These are phyloP conservation scores for Pueraria montana DNA, from an alignment of 306 rosid species.

Conservation along the genomic window DNA sequence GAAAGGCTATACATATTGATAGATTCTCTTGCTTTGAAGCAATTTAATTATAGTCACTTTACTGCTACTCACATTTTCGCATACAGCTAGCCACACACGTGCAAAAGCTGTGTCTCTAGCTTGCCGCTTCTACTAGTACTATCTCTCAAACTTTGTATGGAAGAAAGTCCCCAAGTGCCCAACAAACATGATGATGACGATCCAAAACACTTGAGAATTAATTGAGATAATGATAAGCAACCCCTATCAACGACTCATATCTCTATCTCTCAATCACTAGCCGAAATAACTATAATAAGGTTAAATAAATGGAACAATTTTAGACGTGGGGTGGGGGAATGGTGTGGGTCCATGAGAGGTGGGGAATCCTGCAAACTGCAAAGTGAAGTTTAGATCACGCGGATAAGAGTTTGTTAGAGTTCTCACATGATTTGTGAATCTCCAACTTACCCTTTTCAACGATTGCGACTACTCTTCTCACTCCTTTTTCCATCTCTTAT, in stretches of 20 bases:
- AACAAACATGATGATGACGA: neutral
- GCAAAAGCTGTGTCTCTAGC: constrained; percentile 52
- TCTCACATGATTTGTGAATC: constrained; percentile 81
- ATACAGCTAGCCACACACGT: constrained; percentile 47
- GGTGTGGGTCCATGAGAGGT: constrained; percentile 8
- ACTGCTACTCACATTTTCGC: constrained; percentile 36
- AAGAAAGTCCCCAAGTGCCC: constrained; percentile 23
- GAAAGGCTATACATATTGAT: constrained; percentile 8
- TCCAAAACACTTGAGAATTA: neutral
- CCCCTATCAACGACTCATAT: neutral
- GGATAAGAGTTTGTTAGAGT: constrained; percentile 58
- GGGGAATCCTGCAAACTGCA: constrained; percentile 47
- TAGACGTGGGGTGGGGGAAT: neutral
- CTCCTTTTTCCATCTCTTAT: neutral
- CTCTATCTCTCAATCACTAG: neutral
- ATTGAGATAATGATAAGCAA: neutral
- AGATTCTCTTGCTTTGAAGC: constrained; percentile 52
- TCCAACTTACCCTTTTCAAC: constrained; percentile 67
- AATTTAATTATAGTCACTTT: constrained; percentile 35
- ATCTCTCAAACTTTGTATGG: constrained; percentile 43
- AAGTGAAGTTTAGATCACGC: constrained; percentile 67
- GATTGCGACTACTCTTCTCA: constrained; percentile 52
- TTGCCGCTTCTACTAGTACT: constrained; percentile 15
- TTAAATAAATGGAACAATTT: constrained; percentile 3
- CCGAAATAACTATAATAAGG: neutral